Percentiles rank a stretch among this genome's conserved stretches.
phyloP scores from a whole-genome alignment of 2,329 filamentous ascomycete genomes.

The Beauveria asiatica region DNA sequence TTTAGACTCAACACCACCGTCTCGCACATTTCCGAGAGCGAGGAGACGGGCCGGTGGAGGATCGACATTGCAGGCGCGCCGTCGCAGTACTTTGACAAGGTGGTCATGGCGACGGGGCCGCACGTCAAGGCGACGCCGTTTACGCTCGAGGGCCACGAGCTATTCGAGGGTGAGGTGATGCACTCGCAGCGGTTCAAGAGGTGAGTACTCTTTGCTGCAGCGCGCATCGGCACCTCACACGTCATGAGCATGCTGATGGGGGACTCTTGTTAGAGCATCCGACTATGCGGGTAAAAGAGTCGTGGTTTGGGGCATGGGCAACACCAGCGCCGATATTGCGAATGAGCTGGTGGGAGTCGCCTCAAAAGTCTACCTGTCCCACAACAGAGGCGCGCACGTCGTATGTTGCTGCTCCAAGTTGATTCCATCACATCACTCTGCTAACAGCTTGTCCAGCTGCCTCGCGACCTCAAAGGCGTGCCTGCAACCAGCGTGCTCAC shows the following conservation, averaged over 20 bases:
- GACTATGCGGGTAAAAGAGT: slow-evolving; percentile 34
- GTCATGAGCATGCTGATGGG: neutral
- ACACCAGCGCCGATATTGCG: slow-evolving; percentile 25
- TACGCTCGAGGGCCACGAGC: slow-evolving; percentile 24
- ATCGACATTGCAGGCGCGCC: slow-evolving; percentile 20
- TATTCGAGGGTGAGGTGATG: slow-evolving; percentile 30
- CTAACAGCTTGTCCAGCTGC: neutral
- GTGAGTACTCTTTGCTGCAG: slow-evolving; percentile 13
- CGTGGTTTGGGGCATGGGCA: slow-evolving; percentile 34
- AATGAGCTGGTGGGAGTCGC: slow-evolving; percentile 25
- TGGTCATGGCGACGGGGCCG: slow-evolving; percentile 27
- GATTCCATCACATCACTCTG: neutral
- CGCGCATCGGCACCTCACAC: neutral
- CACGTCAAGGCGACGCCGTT: slow-evolving; percentile 28
- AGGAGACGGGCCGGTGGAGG: slow-evolving; percentile 18
- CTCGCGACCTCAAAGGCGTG: slow-evolving; percentile 5
- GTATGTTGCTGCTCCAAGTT: slow-evolving; percentile 15
- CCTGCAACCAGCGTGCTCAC: slow-evolving; percentile 6
- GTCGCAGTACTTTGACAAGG: slow-evolving; percentile 27
- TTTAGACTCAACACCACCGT: slow-evolving; percentile 21
- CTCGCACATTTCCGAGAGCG: slow-evolving; percentile 15
- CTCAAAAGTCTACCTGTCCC: slow-evolving; percentile 32
- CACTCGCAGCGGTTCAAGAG: slow-evolving; percentile 30
- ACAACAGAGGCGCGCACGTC: slow-evolving; percentile 30
- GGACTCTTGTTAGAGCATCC: slow-evolving; percentile 13